These are phyloP conservation scores for Ogataea glucozyma DNA, from an alignment of 805 yeast genomes.

Conservation along the genomic window DNA sequence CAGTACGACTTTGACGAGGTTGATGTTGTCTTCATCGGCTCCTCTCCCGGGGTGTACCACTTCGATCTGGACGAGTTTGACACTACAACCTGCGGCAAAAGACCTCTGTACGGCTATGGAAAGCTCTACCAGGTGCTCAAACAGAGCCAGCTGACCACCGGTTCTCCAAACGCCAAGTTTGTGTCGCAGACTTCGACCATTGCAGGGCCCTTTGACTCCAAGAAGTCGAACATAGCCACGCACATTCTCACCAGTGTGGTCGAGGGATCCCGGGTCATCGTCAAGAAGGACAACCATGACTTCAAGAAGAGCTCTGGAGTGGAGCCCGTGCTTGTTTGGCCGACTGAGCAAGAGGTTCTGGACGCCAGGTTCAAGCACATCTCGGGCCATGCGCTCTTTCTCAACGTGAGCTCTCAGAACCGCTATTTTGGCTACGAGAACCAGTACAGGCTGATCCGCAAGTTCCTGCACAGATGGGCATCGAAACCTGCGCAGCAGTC, in stretches of 20 bases:
- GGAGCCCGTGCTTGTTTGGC: constrained; percentile 37
- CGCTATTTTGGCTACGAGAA: constrained; percentile 26
- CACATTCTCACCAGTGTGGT: constrained; percentile 50
- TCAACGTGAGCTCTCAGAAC: constrained; percentile 16
- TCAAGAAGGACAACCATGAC: constrained; percentile 20
- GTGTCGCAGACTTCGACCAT: constrained; percentile 51
- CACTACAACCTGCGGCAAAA: constrained; percentile 1
- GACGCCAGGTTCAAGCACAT: constrained; percentile 20
- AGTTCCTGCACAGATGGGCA: constrained; percentile 50
- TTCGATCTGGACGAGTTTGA: constrained; percentile 19
- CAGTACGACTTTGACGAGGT: constrained; percentile 47
- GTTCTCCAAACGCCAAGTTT: constrained; percentile 29
- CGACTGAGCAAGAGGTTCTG: constrained; percentile 32
- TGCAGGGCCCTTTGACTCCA: constrained; percentile 43
- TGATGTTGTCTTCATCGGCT: constrained; percentile 54
- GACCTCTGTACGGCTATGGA: constrained; percentile 46
- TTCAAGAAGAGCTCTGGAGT: constrained; percentile 15
- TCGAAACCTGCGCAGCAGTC: constrained; percentile 31
- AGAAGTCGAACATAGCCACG: constrained; percentile 42
- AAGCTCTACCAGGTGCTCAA: constrained; percentile 44
- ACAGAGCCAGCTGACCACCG: constrained; percentile 33
- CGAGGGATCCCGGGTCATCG: constrained; percentile 31
- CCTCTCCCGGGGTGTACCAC: constrained; percentile 48
- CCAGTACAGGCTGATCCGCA: constrained; percentile 45
- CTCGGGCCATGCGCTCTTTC: constrained; percentile 35